Base-by-base conservation (phyloP, 2,329 filamentous ascomycete species). In the Hymenoscyphus albidus region DNA sequence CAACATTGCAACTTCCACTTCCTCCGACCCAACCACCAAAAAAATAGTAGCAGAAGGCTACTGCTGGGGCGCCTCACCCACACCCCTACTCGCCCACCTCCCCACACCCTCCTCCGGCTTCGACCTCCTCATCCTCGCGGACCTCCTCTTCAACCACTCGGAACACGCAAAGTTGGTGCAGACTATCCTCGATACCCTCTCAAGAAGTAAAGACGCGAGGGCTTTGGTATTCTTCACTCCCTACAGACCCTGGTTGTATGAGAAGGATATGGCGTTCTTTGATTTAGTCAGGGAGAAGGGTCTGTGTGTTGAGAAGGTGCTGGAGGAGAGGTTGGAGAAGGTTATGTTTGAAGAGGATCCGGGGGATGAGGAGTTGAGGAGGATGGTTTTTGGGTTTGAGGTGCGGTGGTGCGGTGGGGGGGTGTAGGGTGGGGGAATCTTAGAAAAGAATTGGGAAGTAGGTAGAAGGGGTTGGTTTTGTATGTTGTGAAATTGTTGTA, bases 191-290 rank as follows among this genome's bases (percentile, higher is more conserved):
- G 75, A 83, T 73, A 91, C 89, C 16, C 77, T 97, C 72, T 84
- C 82, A 70, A 81, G 79, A 67, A 62, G 16, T 0, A 39, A 57
- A 14, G 66, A 69, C 12, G 66, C 73, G 1, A 72, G 69, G 58
- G 92, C 93, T 1, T 85, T 93, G 71, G 93, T 97, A 7, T 96
- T 97, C 77, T 98, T 97, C 79, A 96, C 93, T 0, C 93, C 92
- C 22, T 97, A 98, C 78, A 83, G 95, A 68, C 93, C 94, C 1
- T 97, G 93, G 93, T 80, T 97, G 74, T 82, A 90, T 72, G 84
- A 93, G 68, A 90, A 92, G 76, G 95, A 97, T 73, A 81, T 96
- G 75, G 85, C 84, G 3, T 97, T 97, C 79, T 97, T 97, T 74
- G 90, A 93, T 59, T 74, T 93, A 64, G 91, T 89, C 4, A 81